Percentiles rank a stretch among this genome's conserved stretches.
These are phyloP conservation scores for Mycena pura DNA, from an alignment of 768 basidiomycete species.

Conservation along the genomic window DNA sequence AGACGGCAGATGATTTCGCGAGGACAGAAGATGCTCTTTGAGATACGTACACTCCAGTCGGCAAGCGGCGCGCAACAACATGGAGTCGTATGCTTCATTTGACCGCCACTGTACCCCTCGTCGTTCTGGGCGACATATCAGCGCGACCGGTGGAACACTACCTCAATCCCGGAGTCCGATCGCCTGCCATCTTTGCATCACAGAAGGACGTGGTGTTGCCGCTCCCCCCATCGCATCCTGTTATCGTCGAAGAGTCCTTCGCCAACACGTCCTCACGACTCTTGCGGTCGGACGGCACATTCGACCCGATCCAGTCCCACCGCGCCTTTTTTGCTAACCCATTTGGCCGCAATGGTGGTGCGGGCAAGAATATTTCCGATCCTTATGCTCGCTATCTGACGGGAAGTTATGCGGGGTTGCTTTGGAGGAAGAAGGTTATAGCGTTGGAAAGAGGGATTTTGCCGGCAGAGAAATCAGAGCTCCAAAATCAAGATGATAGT, in stretches of 20 bases:
- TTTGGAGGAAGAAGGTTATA: constrained; percentile 20
- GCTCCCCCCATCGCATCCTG: constrained; percentile 2
- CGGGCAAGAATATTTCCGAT: not conserved
- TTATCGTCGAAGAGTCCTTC: not conserved
- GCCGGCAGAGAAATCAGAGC: too few relatives aligned
- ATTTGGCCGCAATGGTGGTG: too few relatives aligned
- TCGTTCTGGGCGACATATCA: not conserved
- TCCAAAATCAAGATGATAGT: too few relatives aligned
- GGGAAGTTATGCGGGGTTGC: constrained; percentile 2
- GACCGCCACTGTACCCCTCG: not conserved
- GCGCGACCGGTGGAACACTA: constrained; percentile 7
- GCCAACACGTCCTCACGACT: constrained; percentile 15
- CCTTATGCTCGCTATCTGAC: not conserved
- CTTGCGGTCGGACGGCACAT: constrained; percentile 2
- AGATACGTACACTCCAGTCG: constrained; percentile 4
- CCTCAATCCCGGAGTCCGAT: not conserved
- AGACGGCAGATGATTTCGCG: not conserved
- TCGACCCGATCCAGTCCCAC: not conserved
- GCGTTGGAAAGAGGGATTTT: constrained; percentile 15
- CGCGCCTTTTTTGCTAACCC: not conserved
- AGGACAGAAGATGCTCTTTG: constrained; percentile 13
- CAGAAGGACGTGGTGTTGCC: not conserved
- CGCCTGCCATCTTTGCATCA: constrained; percentile 2
- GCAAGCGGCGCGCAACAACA: not conserved
- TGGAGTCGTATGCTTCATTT: not conserved